Base-by-base conservation (phyloP, 1,284 basidiomycete genomes). In the Irpex rosettiformis region DNA sequence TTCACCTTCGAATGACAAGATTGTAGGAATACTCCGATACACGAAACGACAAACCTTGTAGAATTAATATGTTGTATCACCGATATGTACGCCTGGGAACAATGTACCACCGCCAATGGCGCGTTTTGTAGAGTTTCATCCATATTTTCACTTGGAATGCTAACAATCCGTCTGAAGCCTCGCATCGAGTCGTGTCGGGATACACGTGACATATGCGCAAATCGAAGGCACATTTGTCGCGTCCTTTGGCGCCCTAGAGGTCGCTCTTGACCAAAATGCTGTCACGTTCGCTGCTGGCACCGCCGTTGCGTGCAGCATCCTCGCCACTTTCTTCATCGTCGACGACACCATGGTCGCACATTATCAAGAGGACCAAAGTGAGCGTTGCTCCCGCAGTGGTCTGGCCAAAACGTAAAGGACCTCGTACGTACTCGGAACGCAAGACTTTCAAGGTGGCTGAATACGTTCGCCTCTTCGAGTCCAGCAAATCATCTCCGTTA, bases 361-460 rank as follows among this genome's bases (percentile, higher is more conserved):
- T 7, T 61, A 67, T 24, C 61, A 65, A 55, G 72, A 75, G 75
- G 29, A 56, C 30, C 25, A 85, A 79, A 56, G 77, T 91, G 59
- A 87, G 85, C 3, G 73, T 91, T 57, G 75, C 78, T 54, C 74
- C 80, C 2, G 75, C 85, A 24, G 74, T 79, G 58, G 69, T 77
- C 22, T 80, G 83, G 56, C 76, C 79, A 4, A 86, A 83, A 65
- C 21, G 25, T 11, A 73, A 75, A 48, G 70, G 71, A 16, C 82
- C 83, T 2, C 88, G 89, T 53, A 75, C 80, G 61, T 93, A 88
- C 69, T 79, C 77, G 58, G 82, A 84, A 70, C 86, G 87, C 70
- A 93, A 93, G 71, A 79, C 85, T 0, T 84, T 82, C 72, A 86
- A 91, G 70, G 89, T 85, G 73, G 79, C 84, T 77, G 85, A 86